Percentiles rank a stretch among this genome's conserved stretches.
phyloP scores from a whole-genome alignment of 2,329 filamentous ascomycete genomes.

The Meredithiella fracta region DNA sequence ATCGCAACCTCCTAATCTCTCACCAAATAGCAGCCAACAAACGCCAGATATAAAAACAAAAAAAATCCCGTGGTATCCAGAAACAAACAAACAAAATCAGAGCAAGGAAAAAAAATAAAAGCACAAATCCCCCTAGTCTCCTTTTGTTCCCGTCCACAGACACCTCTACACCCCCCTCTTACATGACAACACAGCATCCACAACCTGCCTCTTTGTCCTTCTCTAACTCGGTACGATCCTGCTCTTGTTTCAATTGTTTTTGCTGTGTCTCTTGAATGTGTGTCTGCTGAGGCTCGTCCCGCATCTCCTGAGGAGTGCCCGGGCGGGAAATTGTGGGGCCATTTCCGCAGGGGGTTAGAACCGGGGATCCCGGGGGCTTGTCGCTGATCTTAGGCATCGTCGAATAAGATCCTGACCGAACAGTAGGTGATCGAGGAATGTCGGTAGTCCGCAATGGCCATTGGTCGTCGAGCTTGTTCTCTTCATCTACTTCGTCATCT shows the following conservation, averaged over 20 bases:
- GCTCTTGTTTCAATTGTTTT: slow-evolving; percentile 16
- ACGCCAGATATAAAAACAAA: background rate
- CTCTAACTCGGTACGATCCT: slow-evolving; percentile 19
- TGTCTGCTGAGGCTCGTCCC: background rate
- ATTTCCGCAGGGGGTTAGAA: slow-evolving; percentile 20
- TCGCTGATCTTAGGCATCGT: slow-evolving; percentile 46
- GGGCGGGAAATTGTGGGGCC: slow-evolving; percentile 1
- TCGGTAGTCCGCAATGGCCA: slow-evolving; percentile 41
- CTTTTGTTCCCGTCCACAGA: background rate
- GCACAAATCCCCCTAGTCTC: background rate
- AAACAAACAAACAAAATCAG: slow-evolving; percentile 8
- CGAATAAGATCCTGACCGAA: slow-evolving; percentile 34
- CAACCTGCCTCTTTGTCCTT: slow-evolving; percentile 29
- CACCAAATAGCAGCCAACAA: background rate
- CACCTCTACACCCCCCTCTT: slow-evolving; percentile 2
- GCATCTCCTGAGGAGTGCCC: slow-evolving; percentile 1
- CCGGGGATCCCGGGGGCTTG: slow-evolving; percentile 19
- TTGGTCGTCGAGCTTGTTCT: slow-evolving; percentile 23
- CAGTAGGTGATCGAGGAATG: slow-evolving; percentile 26
- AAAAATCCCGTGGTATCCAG: background rate
- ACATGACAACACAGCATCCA: slow-evolving; percentile 37
- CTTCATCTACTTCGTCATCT: slow-evolving; percentile 13
- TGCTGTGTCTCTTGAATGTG: slow-evolving; percentile 20
- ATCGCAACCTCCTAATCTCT: too few species aligned
- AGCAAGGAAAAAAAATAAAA: background rate